These are phyloP conservation scores for Antrodiella citrinella DNA, from an alignment of 768 basidiomycete species.

Conservation along the genomic window DNA sequence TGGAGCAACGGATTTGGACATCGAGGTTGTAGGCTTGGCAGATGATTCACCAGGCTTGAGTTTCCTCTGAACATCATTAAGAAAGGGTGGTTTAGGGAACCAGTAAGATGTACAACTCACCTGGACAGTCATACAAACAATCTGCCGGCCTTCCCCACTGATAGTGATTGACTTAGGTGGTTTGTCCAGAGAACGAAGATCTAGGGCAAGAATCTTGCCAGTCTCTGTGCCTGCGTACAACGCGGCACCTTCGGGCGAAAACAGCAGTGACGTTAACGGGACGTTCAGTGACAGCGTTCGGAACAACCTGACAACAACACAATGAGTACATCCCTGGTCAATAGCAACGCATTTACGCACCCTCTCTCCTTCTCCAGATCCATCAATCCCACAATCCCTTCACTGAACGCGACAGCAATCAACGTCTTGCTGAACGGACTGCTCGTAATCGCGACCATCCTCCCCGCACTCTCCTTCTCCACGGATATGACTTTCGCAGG, in stretches of 20 bases:
- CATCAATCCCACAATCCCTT: conserved; percentile 48
- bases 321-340: conserved; percentile 1
- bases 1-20: conserved; percentile 17
- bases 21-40: conserved; percentile 12
- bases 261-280: conserved; percentile 50
- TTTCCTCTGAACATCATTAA: conserved; percentile 16
- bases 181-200: conserved; percentile 59
- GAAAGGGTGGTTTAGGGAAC: conserved; percentile 15
- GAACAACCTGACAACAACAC: conserved; percentile 37
- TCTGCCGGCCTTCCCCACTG: conserved; percentile 36
- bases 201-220: conserved; percentile 56
- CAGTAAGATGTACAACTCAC: conserved; percentile 22
- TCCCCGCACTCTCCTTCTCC: conserved; percentile 27
- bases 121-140: conserved; percentile 52
- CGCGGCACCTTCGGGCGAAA: conserved; percentile 62
- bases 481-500: conserved; percentile 47
- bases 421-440: conserved; percentile 76
- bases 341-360: conserved; percentile 29
- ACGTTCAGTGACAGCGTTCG: conserved; percentile 47
- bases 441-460: conserved; percentile 49
- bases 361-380: conserved; percentile 73
- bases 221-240: conserved; percentile 58
- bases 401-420: conserved; percentile 46
- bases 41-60: conserved; percentile 11
- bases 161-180: conserved; percentile 47